These are phyloP conservation scores for Lactarius hatsudake DNA, from an alignment of 768 basidiomycete species.

Conservation along the genomic window DNA sequence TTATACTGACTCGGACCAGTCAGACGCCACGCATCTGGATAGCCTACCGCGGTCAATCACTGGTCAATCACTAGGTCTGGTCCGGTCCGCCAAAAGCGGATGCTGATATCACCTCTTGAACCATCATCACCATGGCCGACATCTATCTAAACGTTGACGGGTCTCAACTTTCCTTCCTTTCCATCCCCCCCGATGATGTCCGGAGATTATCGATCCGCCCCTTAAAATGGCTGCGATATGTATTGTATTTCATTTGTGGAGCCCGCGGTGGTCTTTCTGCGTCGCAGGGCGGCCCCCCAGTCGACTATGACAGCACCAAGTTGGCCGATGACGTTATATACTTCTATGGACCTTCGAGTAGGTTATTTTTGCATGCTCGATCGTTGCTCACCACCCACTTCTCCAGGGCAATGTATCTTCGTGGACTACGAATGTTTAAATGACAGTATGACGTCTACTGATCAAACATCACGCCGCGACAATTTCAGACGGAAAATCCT, in stretches of 20 bases:
- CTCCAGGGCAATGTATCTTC: not conserved
- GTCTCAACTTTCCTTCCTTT: too few species aligned
- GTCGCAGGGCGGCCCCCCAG: too few species aligned
- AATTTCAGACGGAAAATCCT: not conserved
- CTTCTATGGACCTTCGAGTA: not conserved
- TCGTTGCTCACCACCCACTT: not conserved
- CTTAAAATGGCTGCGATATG: constrained; percentile 1
- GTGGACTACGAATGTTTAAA: not conserved
- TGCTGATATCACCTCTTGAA: too few species aligned
- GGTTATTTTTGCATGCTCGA: not conserved
- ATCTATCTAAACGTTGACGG: too few species aligned
- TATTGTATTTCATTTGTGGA: constrained; percentile 7
- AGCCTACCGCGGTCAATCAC: too few species aligned
- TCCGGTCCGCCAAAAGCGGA: too few species aligned
- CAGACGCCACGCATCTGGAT: too few species aligned
- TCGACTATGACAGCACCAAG: not conserved
- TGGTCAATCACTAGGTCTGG: too few species aligned
- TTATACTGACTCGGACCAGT: too few species aligned
- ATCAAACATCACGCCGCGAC: not conserved
- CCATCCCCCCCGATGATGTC: not conserved
- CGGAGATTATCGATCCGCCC: not conserved
- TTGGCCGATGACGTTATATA: too few species aligned
- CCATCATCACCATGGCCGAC: too few species aligned
- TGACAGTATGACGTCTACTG: not conserved
- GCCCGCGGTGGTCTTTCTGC: not conserved